Percentiles rank a stretch among this genome's conserved stretches.
Conservation (phyloP, 192 early-diverging fungal species). For the Coemansia sp. region DNA sequence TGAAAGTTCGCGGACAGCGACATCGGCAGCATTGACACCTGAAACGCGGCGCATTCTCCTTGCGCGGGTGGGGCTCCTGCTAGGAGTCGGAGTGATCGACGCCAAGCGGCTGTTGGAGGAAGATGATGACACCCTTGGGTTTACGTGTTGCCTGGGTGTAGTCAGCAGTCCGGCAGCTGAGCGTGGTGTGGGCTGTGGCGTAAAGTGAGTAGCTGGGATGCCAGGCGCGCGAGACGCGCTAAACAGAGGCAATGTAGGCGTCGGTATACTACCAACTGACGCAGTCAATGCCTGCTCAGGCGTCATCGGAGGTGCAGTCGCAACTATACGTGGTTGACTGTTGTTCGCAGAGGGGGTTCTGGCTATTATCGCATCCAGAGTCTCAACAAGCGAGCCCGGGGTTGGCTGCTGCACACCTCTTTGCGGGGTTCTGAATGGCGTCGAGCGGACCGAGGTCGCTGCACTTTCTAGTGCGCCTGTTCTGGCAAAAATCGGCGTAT, state of each 20-base stretch:
- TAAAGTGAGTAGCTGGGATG: neutral
- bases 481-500: neutral
- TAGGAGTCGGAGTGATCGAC: neutral
- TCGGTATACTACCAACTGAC: neutral
- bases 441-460: neutral
- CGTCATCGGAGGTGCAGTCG: conserved; percentile 8
- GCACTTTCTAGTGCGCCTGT: neutral
- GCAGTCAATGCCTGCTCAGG: neutral
- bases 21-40: neutral
- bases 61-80: neutral
- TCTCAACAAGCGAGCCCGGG: neutral
- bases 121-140: neutral
- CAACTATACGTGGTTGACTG: neutral
- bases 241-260: conserved; percentile 1
- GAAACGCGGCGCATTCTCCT: neutral
- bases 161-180: neutral
- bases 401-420: neutral
- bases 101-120: neutral
- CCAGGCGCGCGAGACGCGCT: neutral
- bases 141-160: neutral
- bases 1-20: neutral
- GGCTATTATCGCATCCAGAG: conserved; percentile 12
- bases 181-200: neutral
- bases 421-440: conserved; percentile 4
- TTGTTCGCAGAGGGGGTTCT: neutral